phyloP scores from a whole-genome alignment of 768 basidiomycete genomes.

The Tulasnella sp. region DNA sequence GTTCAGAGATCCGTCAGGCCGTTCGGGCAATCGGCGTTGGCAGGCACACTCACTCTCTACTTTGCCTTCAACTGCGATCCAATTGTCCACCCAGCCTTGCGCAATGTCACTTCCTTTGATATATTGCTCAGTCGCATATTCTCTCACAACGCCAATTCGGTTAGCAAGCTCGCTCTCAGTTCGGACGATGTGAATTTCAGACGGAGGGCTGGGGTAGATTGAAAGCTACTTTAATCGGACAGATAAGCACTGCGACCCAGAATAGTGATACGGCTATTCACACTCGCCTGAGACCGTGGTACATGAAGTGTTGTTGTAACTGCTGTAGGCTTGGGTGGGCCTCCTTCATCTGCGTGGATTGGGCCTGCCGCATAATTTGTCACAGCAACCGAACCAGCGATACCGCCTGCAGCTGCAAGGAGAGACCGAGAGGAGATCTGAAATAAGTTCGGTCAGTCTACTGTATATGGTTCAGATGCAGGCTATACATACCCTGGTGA shows the following conservation, averaged over 20 bases:
- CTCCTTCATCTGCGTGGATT: neutral
- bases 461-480: no score
- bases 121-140: slow-evolving; percentile 46
- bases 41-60: slow-evolving; percentile 55
- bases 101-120: slow-evolving; percentile 51
- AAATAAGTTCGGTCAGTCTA: neutral
- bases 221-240: slow-evolving; percentile 64
- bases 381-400: neutral
- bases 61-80: slow-evolving; percentile 77
- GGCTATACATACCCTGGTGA: neutral
- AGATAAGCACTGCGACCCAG: no score
- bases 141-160: slow-evolving; percentile 62
- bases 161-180: slow-evolving; percentile 63
- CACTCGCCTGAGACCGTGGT: no score
- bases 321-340: no score
- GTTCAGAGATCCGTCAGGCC: neutral
- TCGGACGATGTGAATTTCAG: slow-evolving; percentile 62
- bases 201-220: slow-evolving; percentile 60
- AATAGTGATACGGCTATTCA: no score
- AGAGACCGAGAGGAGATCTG: slow-evolving; percentile 1
- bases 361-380: slow-evolving; percentile 3
- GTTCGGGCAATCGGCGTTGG: neutral
- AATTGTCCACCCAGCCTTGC: slow-evolving; percentile 55
- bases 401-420: neutral
- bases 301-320: no score